Conservation (phyloP, 108 stramenopile genomes). For the Seminavis robusta region DNA sequence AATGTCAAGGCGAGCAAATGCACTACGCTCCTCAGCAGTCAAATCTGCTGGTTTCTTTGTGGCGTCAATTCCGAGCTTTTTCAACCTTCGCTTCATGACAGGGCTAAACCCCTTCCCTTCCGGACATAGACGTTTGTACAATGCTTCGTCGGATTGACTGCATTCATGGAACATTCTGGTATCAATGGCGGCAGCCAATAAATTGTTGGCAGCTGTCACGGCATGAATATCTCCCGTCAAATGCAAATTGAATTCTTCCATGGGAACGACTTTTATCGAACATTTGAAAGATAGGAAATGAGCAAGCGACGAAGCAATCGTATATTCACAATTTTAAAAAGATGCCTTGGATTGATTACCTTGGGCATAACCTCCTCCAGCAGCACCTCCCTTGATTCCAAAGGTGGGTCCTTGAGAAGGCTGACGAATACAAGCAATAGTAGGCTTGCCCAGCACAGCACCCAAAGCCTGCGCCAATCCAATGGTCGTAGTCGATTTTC, state of each 20-base stretch:
- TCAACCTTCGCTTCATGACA: constrained; percentile 78
- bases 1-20: constrained; percentile 92
- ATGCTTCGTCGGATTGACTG: constrained; percentile 83
- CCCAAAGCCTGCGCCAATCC: constrained; percentile 88
- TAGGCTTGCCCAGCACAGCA: constrained; percentile 78
- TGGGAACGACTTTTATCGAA: constrained; percentile 81
- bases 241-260: constrained; percentile 99
- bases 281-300: too few species aligned
- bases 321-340: not conserved
- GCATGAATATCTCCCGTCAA: constrained; percentile 96
- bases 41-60: constrained; percentile 77
- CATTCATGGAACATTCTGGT: constrained; percentile 97
- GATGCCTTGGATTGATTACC: constrained; percentile 23
- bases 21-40: constrained; percentile 72
- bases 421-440: constrained; percentile 88
- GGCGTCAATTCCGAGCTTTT: constrained; percentile 87
- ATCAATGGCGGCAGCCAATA: constrained; percentile 96
- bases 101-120: constrained; percentile 63
- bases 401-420: constrained; percentile 97
- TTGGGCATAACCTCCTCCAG: constrained; percentile 94
- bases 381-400: constrained; percentile 99
- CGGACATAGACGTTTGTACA: constrained; percentile 84
- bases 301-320: too few species aligned
- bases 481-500: constrained; percentile 94
- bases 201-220: constrained; percentile 89